A percentile compares a stretch with the other conserved stretches of the same genome.
phyloP scores from a whole-genome alignment of 768 basidiomycete species.

The Hortiboletus campestris region DNA sequence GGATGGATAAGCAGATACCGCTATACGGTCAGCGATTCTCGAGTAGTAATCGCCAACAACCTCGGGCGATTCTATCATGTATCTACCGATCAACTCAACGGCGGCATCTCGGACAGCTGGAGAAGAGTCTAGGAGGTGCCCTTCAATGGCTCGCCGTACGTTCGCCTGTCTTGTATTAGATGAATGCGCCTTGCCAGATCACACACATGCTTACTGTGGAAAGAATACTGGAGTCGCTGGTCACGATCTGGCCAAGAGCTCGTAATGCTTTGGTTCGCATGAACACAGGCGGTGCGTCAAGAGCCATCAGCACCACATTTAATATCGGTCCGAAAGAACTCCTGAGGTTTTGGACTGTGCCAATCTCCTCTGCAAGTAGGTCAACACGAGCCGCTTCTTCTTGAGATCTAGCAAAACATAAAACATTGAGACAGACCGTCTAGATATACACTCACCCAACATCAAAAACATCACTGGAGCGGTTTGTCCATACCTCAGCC shows the following conservation, averaged over 20 bases:
- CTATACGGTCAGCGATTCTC: constrained; percentile 86
- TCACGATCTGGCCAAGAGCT: constrained; percentile 86
- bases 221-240: constrained; percentile 82
- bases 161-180: constrained; percentile 47
- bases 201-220: constrained; percentile 51
- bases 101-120: constrained; percentile 96
- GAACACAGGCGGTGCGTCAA: constrained; percentile 85
- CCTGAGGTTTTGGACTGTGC: constrained; percentile 69
- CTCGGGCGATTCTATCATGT: constrained; percentile 84
- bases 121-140: constrained; percentile 86
- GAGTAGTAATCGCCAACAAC: constrained; percentile 90
- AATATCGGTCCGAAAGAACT: constrained; percentile 84
- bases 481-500: constrained; percentile 71
- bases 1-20: constrained; percentile 49
- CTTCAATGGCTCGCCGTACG: constrained; percentile 85
- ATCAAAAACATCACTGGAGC: constrained; percentile 73
- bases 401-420: constrained; percentile 48
- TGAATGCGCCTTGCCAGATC: not conserved
- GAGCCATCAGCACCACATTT: constrained; percentile 69
- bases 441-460: constrained; percentile 54
- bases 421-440: not conserved
- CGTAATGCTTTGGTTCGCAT: constrained; percentile 93
- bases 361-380: constrained; percentile 69
- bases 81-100: constrained; percentile 96
- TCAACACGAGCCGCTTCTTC: constrained; percentile 72